Evolutionary conservation across 441 rosid genomes (phyloP), one percentile per base, ranked within the genome.

Genomic region (Populus trichocarpa): DNA sequence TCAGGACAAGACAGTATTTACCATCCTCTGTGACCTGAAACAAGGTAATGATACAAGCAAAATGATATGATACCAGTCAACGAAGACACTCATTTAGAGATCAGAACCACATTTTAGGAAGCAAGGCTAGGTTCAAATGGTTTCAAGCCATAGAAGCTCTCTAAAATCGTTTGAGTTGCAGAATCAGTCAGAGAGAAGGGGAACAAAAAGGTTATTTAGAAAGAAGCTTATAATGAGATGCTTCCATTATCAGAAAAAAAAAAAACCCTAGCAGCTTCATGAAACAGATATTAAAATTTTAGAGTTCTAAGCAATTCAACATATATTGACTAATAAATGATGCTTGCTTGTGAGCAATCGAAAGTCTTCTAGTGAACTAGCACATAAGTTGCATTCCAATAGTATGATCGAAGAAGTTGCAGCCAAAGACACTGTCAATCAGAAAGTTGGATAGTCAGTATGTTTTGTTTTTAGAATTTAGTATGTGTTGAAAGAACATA

Each of bases 21-120:
- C 96, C 97, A 76, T 91, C 97, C 22, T 84, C 86, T 10, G 92
- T 84, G 76, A 96, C 97, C 99, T 96, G 80, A 71, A 67, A 63
- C 70, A 78, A 68, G 36, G 67, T 14, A 75, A 22, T 46, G 53
- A 25, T 42, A 70, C 33, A 59, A 79, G 74, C 26, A 20, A 23
- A 53, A 28, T 67, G 33, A 67, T 5, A 67, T 42, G 16, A 42
- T 42, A 40, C 12, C 12, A 38, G 46, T 38, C 46, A 38, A 38
- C 3, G 13, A 38, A 38, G 46, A 38, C 12, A 8, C 46, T 10
- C 46, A 38, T 38, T 38, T 9, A 38, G 46, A 40, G 1, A 42
- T 3, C 71, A 50, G 57, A 50, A 64, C 26, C 23, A 33, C 8
- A 73, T 25, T 40, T 59, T 13, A 66, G 28, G 8, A 73, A 33